These are phyloP conservation scores for Saturnispora mendoncae DNA, from an alignment of 805 yeast species.

Conservation along the genomic window DNA sequence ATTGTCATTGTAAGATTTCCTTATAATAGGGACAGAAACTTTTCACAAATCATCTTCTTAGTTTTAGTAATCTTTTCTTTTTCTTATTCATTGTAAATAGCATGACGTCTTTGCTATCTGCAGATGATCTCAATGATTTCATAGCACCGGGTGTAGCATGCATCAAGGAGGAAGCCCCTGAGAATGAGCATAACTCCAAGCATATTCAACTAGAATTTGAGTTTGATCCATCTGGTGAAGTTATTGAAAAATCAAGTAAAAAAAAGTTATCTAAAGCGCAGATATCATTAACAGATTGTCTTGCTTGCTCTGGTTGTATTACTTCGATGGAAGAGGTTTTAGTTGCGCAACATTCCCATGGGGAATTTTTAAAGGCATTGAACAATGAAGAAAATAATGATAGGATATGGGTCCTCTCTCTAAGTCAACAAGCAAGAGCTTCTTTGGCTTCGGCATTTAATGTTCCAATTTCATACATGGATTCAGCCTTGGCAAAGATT, in stretches of 20 bases:
- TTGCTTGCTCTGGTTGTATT: slow-evolving; percentile 95
- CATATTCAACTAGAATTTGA: slow-evolving; percentile 36
- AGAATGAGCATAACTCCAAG: background rate
- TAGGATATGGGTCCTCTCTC: slow-evolving; percentile 57
- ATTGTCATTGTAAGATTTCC: too few species aligned
- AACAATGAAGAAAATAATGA: slow-evolving; percentile 22
- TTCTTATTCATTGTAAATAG: background rate
- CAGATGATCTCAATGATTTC: slow-evolving; percentile 88
- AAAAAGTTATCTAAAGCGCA: slow-evolving; percentile 66
- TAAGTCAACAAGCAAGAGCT: slow-evolving; percentile 80
- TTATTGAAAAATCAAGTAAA: slow-evolving; percentile 38
- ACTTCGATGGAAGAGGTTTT: slow-evolving; percentile 95
- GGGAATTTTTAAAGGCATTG: slow-evolving; percentile 59
- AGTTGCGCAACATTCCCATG: slow-evolving; percentile 83
- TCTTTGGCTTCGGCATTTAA: slow-evolving; percentile 66
- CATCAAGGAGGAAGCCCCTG: slow-evolving; percentile 53
- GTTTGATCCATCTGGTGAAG: slow-evolving; percentile 60
- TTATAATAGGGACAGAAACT: background rate
- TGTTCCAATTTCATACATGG: slow-evolving; percentile 46
- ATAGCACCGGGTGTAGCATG: slow-evolving; percentile 93
- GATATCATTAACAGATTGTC: slow-evolving; percentile 83
- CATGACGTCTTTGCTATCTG: slow-evolving; percentile 85
- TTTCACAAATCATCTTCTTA: background rate
- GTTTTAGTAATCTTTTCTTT: background rate
- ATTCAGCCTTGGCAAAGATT: slow-evolving; percentile 49